Conservation (phyloP, 495 filamentous ascomycete genomes). For the Penicillium paradoxum region DNA sequence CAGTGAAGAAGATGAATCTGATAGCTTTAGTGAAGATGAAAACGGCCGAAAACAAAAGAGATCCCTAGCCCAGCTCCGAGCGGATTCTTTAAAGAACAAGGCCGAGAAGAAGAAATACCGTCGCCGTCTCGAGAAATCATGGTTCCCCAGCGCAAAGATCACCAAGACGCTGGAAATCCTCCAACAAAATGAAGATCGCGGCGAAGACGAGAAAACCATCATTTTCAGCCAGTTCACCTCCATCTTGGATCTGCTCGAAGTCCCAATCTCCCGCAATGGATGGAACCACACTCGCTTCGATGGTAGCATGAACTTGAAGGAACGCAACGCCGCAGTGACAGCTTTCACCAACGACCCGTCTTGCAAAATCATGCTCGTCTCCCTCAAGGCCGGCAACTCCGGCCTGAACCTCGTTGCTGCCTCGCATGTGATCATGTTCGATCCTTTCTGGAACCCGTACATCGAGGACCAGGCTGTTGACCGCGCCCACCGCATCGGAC, state of each 20-base stretch:
- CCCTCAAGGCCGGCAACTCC: constrained; percentile 85
- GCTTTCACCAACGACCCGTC: constrained; percentile 64
- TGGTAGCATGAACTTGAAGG: constrained; percentile 67
- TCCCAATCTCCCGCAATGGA: constrained; percentile 64
- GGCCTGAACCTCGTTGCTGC: constrained; percentile 88
- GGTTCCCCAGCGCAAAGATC: constrained; percentile 73
- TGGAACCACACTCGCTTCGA: constrained; percentile 76
- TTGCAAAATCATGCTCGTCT: constrained; percentile 78
- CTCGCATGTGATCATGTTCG: constrained; percentile 82
- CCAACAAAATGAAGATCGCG: constrained; percentile 40
- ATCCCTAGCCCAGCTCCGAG: constrained; percentile 29
- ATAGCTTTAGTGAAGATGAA: constrained; percentile 38
- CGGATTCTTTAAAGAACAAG: constrained; percentile 47
- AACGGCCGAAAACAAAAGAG: constrained; percentile 63
- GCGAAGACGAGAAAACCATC: constrained; percentile 69
- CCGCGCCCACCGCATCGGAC: constrained; percentile 87
- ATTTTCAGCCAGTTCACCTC: constrained; percentile 93
- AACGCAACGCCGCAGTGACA: constrained; percentile 66
- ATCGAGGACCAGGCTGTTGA: constrained; percentile 94
- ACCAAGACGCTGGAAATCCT: constrained; percentile 70
- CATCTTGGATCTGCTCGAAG: constrained; percentile 84
- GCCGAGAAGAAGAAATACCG: constrained; percentile 54
- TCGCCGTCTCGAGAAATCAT: constrained; percentile 57
- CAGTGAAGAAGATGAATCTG: constrained; percentile 32
- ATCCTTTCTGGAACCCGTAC: constrained; percentile 96